Evolutionary conservation across 148 eudicot species (phyloP).

Genomic region (Salicornia ramosissima): DNA sequence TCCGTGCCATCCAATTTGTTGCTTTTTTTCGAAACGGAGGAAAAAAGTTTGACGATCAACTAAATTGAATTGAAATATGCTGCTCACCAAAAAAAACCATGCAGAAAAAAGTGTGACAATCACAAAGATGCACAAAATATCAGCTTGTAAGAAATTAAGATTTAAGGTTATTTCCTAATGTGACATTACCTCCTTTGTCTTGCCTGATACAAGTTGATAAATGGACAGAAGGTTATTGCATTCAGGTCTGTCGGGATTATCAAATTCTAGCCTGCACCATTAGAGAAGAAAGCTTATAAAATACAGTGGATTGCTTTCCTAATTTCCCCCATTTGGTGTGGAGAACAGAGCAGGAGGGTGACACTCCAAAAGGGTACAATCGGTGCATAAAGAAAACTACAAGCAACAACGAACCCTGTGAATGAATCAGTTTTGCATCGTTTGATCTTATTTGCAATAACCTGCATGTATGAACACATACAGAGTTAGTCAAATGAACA

Average conservation of each 20-base stretch:
- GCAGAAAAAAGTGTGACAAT: too few relatives aligned
- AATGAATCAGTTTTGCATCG: slow-evolving; percentile 98
- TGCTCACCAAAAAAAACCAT: too few relatives aligned
- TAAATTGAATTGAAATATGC: too few relatives aligned
- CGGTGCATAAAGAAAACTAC: background rate
- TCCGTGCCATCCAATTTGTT: too few relatives aligned
- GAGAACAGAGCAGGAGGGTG: background rate
- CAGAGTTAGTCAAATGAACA: background rate
- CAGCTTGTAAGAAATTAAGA: too few relatives aligned
- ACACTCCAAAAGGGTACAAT: background rate
- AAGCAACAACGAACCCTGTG: slow-evolving; percentile 48
- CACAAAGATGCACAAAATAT: too few relatives aligned
- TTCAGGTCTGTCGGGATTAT: slow-evolving; percentile 90
- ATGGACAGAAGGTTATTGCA: slow-evolving; percentile 88
- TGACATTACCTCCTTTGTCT: slow-evolving; percentile 68
- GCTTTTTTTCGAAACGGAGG: too few relatives aligned
- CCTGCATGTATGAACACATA: slow-evolving; percentile 41
- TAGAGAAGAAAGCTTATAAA: background rate
- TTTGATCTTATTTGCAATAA: slow-evolving; percentile 79
- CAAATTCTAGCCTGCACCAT: slow-evolving; percentile 60
- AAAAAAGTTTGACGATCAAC: too few relatives aligned
- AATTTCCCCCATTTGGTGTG: too few relatives aligned
- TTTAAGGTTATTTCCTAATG: too few relatives aligned
- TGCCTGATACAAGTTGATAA: slow-evolving; percentile 85
- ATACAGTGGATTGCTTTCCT: background rate